Evolutionary conservation across 768 basidiomycete species (phyloP), one percentile per base, ranked within the genome.

Genomic region (Boletus fagicola): DNA sequence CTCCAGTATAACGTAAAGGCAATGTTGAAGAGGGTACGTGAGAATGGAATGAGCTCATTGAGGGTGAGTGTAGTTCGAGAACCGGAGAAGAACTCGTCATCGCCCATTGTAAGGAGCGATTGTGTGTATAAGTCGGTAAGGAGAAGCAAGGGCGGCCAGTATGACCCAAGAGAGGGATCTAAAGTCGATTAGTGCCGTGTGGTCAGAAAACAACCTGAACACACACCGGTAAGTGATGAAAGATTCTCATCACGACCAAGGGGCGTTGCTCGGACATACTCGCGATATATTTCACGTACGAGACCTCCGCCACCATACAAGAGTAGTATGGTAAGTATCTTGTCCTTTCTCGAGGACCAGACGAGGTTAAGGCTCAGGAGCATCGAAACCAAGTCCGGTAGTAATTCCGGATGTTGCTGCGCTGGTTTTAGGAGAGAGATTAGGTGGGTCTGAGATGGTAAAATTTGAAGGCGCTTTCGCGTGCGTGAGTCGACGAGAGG

Each of bases 71-170:
- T 90, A 60, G 94, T 96, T 20, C 86, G 76, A n/a, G 72, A 67
- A 49, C 56, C 59, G 2, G 85, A 83, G 68, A 97, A 97, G 76
- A 98, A 98, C 69, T 98, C 97, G 72, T 98, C 96, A 64, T 99
- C 97, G 1, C 92, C 92, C 81, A 98, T 91, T 0, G 94, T 94
- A 33, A 93, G 77, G 33, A 98, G 80, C 1, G 86, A 83, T 57
- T 95, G 90, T 2, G 85, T 80, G 71, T 97, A 96, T 12, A 97
- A 71, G 50, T 95, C 88, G 1, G 83, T 80, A 9, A 95, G 81
- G 54, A 97, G 80, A 9, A 98, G 75, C 1, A 98, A 72, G 3
- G 89, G 78, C 0, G 86, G 80, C 84, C 90, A 94, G 11, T 76
- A 70, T 0, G 70, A 26, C 0, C 74, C 75, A 52, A 82, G 73